Base-by-base conservation (phyloP, 2,329 filamentous ascomycete species). In the Xylariaceae sp. region DNA sequence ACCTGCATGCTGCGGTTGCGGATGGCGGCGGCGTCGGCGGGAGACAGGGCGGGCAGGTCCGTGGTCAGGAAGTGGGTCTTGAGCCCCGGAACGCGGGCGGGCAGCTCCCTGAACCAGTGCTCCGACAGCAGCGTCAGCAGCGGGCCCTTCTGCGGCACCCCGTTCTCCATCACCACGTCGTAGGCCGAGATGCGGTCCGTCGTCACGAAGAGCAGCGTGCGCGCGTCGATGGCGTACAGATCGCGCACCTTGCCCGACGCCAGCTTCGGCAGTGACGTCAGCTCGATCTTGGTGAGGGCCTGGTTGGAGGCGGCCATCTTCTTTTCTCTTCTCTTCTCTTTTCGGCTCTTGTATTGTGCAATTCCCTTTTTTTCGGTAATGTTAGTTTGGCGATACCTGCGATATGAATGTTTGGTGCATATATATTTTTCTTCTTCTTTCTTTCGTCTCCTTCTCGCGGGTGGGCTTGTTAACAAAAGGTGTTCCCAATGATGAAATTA, bases 181-280 rank as follows among this genome's bases (percentile, higher is more conserved):
- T 93, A 98, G 53, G 95, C 95, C 20, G 91, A 96, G 73, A 97
- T 95, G 64, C 95, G 89, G 77, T 97, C 93, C 14, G 90, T 89
- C 20, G 90, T 89, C 52, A 93, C 86, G 71, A 96, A 93, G 54
- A 96, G 87, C 3, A 96, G 83, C 2, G 85, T 89, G 54, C 83
- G 76, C 41, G 85, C 77, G 70, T 90, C 85, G 51, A 96, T 77
- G 59, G 84, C 80, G 73, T 91, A 96, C 40, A 96, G 82, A 69
- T 96, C 90, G 68, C 91, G 86, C 21, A 96, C 91, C 77, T 96
- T 96, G 65, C 81, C 72, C 44, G 61, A 63, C 1, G 70, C 67
- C 43, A 73, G 48, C 65, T 67, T 66, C 52, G 67, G 67, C 45
- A 73, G 63, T 40, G 70, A 72, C 41, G 57, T 64, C 53, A 73